Evolutionary conservation across 2,329 filamentous ascomycete genomes (phyloP), one percentile per base, ranked within the genome.

Genomic region (Zymoseptoria brevis): DNA sequence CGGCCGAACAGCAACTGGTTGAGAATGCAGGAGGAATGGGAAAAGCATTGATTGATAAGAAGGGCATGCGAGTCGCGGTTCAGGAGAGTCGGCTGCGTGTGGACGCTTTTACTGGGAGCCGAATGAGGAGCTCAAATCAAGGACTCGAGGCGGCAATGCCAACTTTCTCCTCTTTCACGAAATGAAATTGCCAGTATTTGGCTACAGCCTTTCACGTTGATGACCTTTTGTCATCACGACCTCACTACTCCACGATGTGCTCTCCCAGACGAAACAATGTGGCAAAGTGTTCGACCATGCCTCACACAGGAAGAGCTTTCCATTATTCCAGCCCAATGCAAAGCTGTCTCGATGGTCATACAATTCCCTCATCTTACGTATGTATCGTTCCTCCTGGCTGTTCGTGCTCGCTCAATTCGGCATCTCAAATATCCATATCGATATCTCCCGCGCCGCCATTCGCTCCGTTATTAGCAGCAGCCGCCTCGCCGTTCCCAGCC

Each of bases 391-490:
- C 13, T 45, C 11, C 11, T 41, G 11, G 11, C 4, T 16, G 11
- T 16, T 41, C 35, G 35, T 45, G 13, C 35, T n/a, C 11, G 16
- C 35, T 41, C 35, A 45, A 45, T 3, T 45, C 16, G 13, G 35
- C 35, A 45, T n/a, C 13, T 16, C 22, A 73, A 52, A 71, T 66
- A 50, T 71, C 66, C 71, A 73, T 73, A 52, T 74, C 71, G 22
- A 70, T 69, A 59, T 73, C 71, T 62, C 68, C 53, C 13, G 61
- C 59, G 19, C 35, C 55, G 11, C 60, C 65, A 22, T 57, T 60
- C 19, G 60, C 58, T 21, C 54, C 63, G 26, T 63, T 66, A 16
- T 58, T 57, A 16, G 60, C 62, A 53, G 63, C 64, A 53, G 59
- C 62, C 41, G 57, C 59, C n/a, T 66, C 59, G 22, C 56, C 60